Evolutionary conservation across 2,329 filamentous ascomycete species (phyloP).

Genomic region (Eutypella sp.): DNA sequence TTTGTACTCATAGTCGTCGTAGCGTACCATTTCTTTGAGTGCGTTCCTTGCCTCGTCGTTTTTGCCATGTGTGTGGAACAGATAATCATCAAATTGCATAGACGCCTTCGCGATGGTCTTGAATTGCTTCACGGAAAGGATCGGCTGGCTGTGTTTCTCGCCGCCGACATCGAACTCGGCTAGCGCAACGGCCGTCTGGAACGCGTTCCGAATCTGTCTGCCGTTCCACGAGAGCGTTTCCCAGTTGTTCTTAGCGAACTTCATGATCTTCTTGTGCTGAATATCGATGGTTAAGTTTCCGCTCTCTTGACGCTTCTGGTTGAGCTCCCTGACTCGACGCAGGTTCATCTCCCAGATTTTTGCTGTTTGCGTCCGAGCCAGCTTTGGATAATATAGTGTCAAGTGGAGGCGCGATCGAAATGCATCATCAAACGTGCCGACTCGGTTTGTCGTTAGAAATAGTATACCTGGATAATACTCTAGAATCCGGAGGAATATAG

Average conservation of each 20-base stretch:
- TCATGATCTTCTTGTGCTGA: conserved; percentile 16
- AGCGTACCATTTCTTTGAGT: no score
- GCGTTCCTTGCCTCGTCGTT: no score
- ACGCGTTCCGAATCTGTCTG: conserved; percentile 10
- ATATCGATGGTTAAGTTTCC: conserved; percentile 12
- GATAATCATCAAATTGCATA: not conserved
- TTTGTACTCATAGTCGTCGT: no score
- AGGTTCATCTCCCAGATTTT: not conserved
- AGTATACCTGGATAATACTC: not conserved
- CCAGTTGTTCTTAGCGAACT: conserved; percentile 15
- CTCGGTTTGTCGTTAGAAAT: not conserved
- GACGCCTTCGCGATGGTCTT: no score
- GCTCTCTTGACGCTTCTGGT: conserved; percentile 9
- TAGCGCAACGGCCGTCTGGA: not conserved
- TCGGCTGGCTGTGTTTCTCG: no score
- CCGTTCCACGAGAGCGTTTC: conserved; percentile 25
- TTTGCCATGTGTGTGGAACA: no score
- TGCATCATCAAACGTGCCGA: not conserved
- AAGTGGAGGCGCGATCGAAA: not conserved
- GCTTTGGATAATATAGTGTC: not conserved
- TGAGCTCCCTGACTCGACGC: not conserved
- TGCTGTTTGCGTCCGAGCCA: not conserved
- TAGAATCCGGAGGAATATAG: not conserved
- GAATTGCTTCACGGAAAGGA: no score
- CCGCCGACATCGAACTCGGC: no score